A percentile compares a stretch with the other conserved stretches of the same genome.
phyloP scores from a whole-genome alignment of 129 eudicot species.

The Heracleum sosnowskyi region DNA sequence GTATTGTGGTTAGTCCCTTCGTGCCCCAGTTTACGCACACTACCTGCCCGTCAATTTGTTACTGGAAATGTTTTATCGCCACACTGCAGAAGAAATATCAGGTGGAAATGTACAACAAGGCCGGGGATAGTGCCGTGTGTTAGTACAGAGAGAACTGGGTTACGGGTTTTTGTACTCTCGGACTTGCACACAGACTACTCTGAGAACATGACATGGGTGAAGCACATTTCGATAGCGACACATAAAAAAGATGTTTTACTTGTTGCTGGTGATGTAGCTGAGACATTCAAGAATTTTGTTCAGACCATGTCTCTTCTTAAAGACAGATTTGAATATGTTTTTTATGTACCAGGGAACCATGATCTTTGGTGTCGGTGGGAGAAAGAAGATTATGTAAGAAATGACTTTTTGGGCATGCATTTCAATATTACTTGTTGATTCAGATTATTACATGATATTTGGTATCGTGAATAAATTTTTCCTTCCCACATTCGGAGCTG shows the following conservation, averaged over 20 bases:
- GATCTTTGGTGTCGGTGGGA: conserved; percentile 62
- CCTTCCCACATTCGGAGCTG: background rate
- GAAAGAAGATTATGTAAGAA: conserved; percentile 31
- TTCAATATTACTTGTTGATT: background rate
- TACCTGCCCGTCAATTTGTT: background rate
- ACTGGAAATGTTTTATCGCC: background rate
- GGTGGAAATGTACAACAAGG: conserved; percentile 21
- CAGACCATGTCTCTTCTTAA: conserved; percentile 50
- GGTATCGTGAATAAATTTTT: background rate
- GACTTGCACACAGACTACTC: conserved; percentile 59
- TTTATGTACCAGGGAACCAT: conserved; percentile 61
- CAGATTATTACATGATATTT: background rate
- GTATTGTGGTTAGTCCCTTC: conserved; percentile 22
- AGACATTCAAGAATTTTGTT: conserved; percentile 36
- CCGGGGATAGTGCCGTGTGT: conserved; percentile 18
- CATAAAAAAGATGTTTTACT: conserved; percentile 34
- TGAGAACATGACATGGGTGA: conserved; percentile 52
- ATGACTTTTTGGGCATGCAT: background rate
- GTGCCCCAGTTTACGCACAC: conserved; percentile 5
- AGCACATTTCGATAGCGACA: conserved; percentile 16
- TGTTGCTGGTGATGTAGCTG: conserved; percentile 71
- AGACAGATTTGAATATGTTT: conserved; percentile 40
- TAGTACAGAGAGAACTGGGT: conserved; percentile 11
- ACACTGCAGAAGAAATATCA: background rate
- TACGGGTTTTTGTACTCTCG: conserved; percentile 43